Evolutionary conservation across 768 basidiomycete species (phyloP), one percentile per base, ranked within the genome.

Genomic region (Boletus tomentosulus): DNA sequence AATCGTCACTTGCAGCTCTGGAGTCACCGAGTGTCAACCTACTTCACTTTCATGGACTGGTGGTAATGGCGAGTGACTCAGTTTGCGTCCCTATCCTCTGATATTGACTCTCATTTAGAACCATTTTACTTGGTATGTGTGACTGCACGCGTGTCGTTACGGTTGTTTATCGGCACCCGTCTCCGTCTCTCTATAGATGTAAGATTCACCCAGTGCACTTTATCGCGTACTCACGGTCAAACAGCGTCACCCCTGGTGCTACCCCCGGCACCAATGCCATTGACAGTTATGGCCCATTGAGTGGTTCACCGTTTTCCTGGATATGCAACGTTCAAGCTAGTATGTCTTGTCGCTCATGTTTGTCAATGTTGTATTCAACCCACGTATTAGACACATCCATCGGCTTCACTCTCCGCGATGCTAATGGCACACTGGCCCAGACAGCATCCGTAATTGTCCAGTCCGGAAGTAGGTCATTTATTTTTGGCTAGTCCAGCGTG

Each of bases 51-150:
- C 64, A 28, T 90, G 83, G 82, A 10, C 33, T n/a, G 82, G 80
- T 57, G 86, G 87, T 68, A 62, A 56, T 10, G 19, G 86, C 86
- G 63, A 56, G 84, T 73, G 6, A 28, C 41, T 2, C 27, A 42
- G 3, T 9, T 19, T 10, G n/a, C 39, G 6, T 48, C 15, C 1
- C 1, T 35, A 1, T 0, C 12, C 0, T 15, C 35, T 24, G 34
- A 39, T 12, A 10, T 22, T 53, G 33, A 60, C 34, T 2, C 2
- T 16, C 1, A 6, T 30, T 3, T 51, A 89, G 86, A 70, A 34
- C 85, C 87, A 33, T 89, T 77, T 76, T 80, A 72, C 62, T 59
- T 87, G 76, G 87, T 89, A 68, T 50, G 85, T 77, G 11, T 42
- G 46, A 45, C 31, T 27, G 34, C n/a, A 25, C 33, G 12, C 41